phyloP scores from a whole-genome alignment of 805 yeast genomes.

The Blastobotrys muscicola region DNA sequence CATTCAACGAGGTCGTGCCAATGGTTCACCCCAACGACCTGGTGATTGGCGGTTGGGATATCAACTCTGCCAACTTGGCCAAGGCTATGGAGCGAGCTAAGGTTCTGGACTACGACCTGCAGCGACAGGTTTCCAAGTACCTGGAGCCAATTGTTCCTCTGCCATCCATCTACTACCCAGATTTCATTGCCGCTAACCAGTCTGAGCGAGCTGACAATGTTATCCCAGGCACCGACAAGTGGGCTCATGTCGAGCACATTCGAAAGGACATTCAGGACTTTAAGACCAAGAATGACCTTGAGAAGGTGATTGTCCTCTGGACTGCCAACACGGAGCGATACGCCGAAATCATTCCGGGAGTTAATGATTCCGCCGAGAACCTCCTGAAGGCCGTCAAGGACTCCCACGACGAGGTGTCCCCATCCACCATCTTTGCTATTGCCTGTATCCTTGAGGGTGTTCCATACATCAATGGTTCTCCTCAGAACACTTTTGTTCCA shows the following conservation, averaged over 20 bases:
- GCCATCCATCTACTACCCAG: slow-evolving; percentile 88
- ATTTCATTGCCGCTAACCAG: slow-evolving; percentile 92
- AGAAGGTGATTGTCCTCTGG: slow-evolving; percentile 87
- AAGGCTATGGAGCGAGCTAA: slow-evolving; percentile 77
- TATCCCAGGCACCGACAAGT: slow-evolving; percentile 61
- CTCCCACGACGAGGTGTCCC: slow-evolving; percentile 78
- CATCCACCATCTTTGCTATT: slow-evolving; percentile 89
- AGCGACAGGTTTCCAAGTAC: slow-evolving; percentile 57
- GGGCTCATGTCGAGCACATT: slow-evolving; percentile 82
- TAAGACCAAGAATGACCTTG: slow-evolving; percentile 62
- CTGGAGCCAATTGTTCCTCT: slow-evolving; percentile 59
- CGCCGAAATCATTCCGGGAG: slow-evolving; percentile 65
- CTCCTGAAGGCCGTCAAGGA: slow-evolving; percentile 61
- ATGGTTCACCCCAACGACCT: slow-evolving; percentile 85
- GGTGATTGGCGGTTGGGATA: slow-evolving; percentile 93
- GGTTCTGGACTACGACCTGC: slow-evolving; percentile 80
- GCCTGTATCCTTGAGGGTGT: slow-evolving; percentile 82
- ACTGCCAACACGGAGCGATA: slow-evolving; percentile 96
- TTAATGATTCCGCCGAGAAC: slow-evolving; percentile 83
- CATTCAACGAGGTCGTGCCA: slow-evolving; percentile 83
- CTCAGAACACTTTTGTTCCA: slow-evolving; percentile 95
- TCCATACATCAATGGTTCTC: slow-evolving; percentile 93
- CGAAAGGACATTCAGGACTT: slow-evolving; percentile 76
- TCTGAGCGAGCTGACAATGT: slow-evolving; percentile 85
- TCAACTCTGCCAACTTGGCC: slow-evolving; percentile 57